Base-by-base conservation (phyloP, 2,329 filamentous ascomycete genomes). In the Colletotrichum tofieldiae region DNA sequence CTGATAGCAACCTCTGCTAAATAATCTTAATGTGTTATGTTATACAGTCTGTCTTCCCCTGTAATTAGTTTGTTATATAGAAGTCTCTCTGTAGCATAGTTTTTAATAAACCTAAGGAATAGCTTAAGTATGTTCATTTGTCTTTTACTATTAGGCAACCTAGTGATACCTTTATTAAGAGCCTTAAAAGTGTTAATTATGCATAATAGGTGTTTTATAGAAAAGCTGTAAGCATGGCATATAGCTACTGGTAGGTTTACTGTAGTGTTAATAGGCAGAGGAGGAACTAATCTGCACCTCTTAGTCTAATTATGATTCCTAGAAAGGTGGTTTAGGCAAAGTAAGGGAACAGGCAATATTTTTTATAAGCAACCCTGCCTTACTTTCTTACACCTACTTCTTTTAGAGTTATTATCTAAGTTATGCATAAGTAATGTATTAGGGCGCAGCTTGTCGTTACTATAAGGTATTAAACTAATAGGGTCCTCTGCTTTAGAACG, bases 61-160 rank as follows among this genome's bases (percentile, higher is more conserved):
- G 23, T 60, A 26, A 23, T 56, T 56, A 18, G 16, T 35, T 11
- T 9, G n/a, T 56, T 56, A 7, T 47, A 9, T 65, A 5, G 26
- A 65, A 65, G 62, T 39, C 58, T 60, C 58, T 55, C 51, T 5
- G 12, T 65, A 23, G 62, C 23, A 56, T 65, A 65, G 41, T 65
- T 43, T 14, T 39, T 65, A 12, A 56, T 65, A 16, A 55, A 65
- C 23, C 62, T 18, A 60, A 60, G 41, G 41, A 60, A 47, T 18
- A 65, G 37, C 14, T 65, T 1, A 65, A 65, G 62, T 8, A 65
- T 55, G 37, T 65, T 51, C 20, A 65, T 43, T 37, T 23, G n/a
- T 5, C 39, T 47, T 47, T 47, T 16, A 35, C 11, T 7, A 20
- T 39, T 16, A 56, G 62, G 18, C 26, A 35, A 8, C 49, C 18